Base-by-base conservation (phyloP, 1,139 yeast species). In the Yamadazyma siamensis region DNA sequence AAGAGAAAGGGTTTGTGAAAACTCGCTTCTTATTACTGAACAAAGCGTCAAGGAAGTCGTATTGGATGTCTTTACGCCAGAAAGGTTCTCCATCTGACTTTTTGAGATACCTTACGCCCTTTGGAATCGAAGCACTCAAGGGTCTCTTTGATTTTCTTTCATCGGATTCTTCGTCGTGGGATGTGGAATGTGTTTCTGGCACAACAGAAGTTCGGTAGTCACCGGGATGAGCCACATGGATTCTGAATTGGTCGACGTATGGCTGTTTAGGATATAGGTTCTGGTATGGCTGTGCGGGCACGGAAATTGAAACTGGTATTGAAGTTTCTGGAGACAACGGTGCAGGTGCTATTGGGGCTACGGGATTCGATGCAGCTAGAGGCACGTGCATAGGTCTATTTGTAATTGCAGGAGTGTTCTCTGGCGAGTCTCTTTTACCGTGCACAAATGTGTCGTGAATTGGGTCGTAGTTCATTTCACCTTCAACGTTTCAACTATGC, bases 31-130 rank as follows among this genome's bases (percentile, higher is more conserved):
- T 64, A 49, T 88, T 81, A 45, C 73, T 69, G 48, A 91, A 83
- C 13, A 91, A 56, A 16, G 67, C 64, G 29, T 68, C 65, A 34
- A 91, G 61, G 46, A 89, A 85, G 44, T 83, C 91, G 53, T 80
- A 85, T 52, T 89, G 96, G 35, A 91, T 81, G 49, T 91, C 97
- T 38, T 65, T 74, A 30, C 97, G 69, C 83, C 94, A 84, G 39
- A 89, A 77, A 12, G 95, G 95, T 47, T 85, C 95, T 4, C 97
- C 96, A 50, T 91, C 97, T 12, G 78, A 71, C 51, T 89, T 89
- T 55, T 89, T 91, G 46, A 91, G 61, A 52, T 85, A 95, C 21
- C 49, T 46, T 21, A 46, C 39, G 1, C 52, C 56, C 31, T 46
- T 56, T 13, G 48, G 52, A 19, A 42, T 43, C 4, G 55, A 42